phyloP scores from a whole-genome alignment of 202 grass and related monocot species.

The Miscanthus sacchariflorus region DNA sequence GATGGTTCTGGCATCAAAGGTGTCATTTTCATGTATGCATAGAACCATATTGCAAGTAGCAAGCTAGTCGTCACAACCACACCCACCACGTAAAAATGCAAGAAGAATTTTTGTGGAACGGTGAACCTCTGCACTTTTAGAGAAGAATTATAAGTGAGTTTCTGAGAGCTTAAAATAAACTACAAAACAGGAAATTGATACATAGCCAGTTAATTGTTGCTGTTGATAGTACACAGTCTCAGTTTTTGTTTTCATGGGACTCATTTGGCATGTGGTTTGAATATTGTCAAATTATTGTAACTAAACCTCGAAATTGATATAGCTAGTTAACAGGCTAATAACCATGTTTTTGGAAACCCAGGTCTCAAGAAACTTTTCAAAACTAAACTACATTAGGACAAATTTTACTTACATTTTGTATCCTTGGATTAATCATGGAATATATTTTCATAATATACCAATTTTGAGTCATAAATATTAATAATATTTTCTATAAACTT shows the following conservation, averaged over 20 bases:
- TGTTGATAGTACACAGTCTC: neutral
- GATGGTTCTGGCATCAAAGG: constrained; percentile 62
- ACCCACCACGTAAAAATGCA: constrained; percentile 90
- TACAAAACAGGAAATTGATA: constrained; percentile 1
- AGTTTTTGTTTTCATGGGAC: constrained; percentile 17
- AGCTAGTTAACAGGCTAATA: neutral
- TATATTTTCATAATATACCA: neutral
- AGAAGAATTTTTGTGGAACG: constrained; percentile 87
- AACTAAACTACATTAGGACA: neutral
- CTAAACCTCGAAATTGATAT: neutral
- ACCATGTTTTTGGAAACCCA: neutral
- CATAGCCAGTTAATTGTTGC: neutral
- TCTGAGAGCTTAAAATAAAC: neutral
- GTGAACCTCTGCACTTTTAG: constrained; percentile 82
- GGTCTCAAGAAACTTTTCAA: neutral
- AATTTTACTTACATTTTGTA: neutral
- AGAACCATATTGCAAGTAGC: constrained; percentile 74
- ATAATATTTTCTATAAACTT: neutral
- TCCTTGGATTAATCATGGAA: neutral
- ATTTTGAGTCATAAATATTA: neutral
- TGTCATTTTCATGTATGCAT: constrained; percentile 86
- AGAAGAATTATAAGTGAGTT: constrained; percentile 26
- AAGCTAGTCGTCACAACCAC: constrained; percentile 64
- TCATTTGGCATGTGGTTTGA: neutral
- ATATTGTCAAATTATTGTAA: neutral